These are phyloP conservation scores for Tetrapisispora namnaoensis DNA, from an alignment of 805 yeast genomes.

Conservation along the genomic window DNA sequence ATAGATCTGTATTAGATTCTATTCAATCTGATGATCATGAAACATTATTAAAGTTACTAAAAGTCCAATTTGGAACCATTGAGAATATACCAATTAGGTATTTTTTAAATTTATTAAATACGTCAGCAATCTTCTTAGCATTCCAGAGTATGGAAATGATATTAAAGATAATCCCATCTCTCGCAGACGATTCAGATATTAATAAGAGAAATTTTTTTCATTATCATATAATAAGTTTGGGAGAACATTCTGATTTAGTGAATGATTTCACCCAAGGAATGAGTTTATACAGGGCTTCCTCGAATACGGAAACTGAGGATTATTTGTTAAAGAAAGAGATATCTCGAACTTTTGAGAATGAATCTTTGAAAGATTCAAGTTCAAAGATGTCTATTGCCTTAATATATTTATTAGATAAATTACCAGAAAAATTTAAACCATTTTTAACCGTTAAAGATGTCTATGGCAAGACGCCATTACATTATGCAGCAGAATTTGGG, in stretches of 20 bases:
- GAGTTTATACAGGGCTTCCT: conserved; percentile 1
- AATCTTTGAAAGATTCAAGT: neutral
- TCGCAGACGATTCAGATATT: conserved; percentile 61
- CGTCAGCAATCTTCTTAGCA: conserved; percentile 49
- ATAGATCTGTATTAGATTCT: conserved; percentile 6
- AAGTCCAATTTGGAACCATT: conserved; percentile 10
- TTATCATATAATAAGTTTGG: conserved; percentile 68
- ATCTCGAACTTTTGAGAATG: neutral
- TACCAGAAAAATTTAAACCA: conserved; percentile 45
- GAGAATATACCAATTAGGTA: conserved; percentile 38
- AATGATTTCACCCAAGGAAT: conserved; percentile 3
- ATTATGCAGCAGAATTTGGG: conserved; percentile 84
- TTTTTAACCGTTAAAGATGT: conserved; percentile 60
- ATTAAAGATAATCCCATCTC: conserved; percentile 39
- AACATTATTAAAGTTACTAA: conserved; percentile 35
- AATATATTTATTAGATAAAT: conserved; percentile 42
- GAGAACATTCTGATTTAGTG: neutral
- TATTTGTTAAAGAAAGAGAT: neutral
- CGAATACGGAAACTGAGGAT: neutral
- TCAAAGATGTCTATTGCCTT: neutral
- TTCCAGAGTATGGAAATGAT: conserved; percentile 48
- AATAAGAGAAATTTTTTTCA: conserved; percentile 80
- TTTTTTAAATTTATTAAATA: conserved; percentile 52
- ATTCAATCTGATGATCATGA: conserved; percentile 37
- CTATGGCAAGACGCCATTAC: conserved; percentile 76